Percentiles rank a stretch among this genome's conserved stretches.
Conservation (phyloP, 1,139 yeast species). For the Candida sp. region DNA sequence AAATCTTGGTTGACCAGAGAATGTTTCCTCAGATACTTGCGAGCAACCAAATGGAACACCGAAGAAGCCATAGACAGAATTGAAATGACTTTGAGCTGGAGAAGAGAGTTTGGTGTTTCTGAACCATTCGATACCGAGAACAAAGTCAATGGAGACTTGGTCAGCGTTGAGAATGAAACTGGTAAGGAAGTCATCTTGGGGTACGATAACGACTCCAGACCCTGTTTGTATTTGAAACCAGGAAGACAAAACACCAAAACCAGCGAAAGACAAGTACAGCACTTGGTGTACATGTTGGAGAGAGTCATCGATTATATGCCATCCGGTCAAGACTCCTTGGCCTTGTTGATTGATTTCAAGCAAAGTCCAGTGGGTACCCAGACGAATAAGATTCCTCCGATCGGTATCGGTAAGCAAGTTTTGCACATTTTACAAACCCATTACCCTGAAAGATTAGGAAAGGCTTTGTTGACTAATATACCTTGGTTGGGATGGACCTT, state of each 20-base stretch:
- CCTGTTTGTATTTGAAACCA: conserved; percentile 87
- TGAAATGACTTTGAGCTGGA: conserved; percentile 82
- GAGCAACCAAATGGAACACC: conserved; percentile 91
- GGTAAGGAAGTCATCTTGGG: conserved; percentile 93
- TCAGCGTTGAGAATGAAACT: conserved; percentile 74
- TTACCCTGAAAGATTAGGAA: conserved; percentile 94
- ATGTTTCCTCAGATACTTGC: conserved; percentile 81
- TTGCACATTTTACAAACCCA: conserved; percentile 90
- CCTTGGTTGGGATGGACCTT: conserved; percentile 95
- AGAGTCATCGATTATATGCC: conserved; percentile 94
- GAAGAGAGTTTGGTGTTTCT: conserved; percentile 88
- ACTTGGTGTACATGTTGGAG: conserved; percentile 89
- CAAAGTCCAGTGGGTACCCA: conserved; percentile 50
- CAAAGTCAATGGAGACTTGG: conserved; percentile 62
- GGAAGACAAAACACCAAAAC: conserved; percentile 95
- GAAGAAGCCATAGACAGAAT: conserved; percentile 75
- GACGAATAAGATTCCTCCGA: conserved; percentile 46
- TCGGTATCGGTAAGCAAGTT: conserved; percentile 69
- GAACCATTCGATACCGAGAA: conserved; percentile 46
- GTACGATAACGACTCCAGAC: conserved; percentile 85
- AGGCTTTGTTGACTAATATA: conserved; percentile 87
- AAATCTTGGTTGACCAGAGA: conserved; percentile 87
- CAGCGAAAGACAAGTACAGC: conserved; percentile 88
- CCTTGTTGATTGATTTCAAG: conserved; percentile 88
- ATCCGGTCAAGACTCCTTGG: conserved; percentile 91